phyloP scores from a whole-genome alignment of 164 flowering plant genomes.

The Houttuynia cordata region DNA sequence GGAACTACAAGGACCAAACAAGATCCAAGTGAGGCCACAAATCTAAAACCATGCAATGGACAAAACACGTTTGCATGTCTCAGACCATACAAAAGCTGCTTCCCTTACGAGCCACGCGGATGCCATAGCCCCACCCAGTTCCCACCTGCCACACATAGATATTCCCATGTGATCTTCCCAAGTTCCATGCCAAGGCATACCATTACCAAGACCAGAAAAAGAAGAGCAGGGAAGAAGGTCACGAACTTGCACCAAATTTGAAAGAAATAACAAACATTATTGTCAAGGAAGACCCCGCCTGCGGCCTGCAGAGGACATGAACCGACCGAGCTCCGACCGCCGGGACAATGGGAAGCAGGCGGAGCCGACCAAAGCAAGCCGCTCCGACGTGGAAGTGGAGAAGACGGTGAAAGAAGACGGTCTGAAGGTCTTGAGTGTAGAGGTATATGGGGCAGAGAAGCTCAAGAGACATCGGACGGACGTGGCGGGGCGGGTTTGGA shows the following conservation, averaged over 20 bases:
- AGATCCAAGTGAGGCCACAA: constrained; percentile 3
- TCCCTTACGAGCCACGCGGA: constrained; percentile 2
- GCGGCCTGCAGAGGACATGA: neutral
- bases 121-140: constrained; percentile 4
- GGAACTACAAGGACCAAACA: neutral
- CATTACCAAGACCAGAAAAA: neutral
- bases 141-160: neutral
- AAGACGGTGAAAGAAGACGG: neutral
- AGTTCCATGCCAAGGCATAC: neutral
- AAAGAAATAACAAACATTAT: too few relatives aligned
- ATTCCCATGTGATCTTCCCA: neutral
- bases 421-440: too few relatives aligned
- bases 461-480: constrained; percentile 37
- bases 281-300: neutral
- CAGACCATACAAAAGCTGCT: constrained; percentile 3
- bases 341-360: neutral
- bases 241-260: too few relatives aligned
- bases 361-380: neutral
- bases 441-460: constrained; percentile 31
- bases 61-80: constrained; percentile 7
- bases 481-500: constrained; percentile 37
- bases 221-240: neutral
- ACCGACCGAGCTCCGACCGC: neutral
- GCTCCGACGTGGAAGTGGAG: neutral
- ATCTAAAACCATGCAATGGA: too few relatives aligned